These are phyloP conservation scores for Pachysolen tannophilus DNA, from an alignment of 805 yeast genomes.

Conservation along the genomic window DNA sequence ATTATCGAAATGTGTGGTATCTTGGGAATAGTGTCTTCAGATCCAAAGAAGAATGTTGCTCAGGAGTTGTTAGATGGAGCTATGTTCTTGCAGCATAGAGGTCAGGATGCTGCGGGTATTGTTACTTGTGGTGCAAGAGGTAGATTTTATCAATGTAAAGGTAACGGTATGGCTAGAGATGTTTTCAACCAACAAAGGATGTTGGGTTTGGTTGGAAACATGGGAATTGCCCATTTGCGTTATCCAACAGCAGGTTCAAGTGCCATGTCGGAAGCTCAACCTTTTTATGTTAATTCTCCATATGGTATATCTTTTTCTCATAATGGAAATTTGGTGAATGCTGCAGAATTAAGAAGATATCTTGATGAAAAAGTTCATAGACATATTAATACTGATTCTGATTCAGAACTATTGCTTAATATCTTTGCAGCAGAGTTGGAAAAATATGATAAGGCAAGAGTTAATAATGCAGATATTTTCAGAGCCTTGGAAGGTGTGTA, in stretches of 20 bases:
- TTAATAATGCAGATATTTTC: conserved; percentile 83
- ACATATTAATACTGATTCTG: conserved; percentile 95
- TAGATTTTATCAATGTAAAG: conserved; percentile 93
- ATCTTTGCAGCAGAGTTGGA: conserved; percentile 89
- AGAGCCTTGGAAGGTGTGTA: conserved; percentile 79
- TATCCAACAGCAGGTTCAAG: conserved; percentile 97
- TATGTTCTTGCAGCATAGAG: conserved; percentile 90
- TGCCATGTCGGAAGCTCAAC: conserved; percentile 96
- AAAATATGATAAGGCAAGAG: conserved; percentile 86
- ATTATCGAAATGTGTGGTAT: conserved; percentile 78
- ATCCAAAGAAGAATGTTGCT: conserved; percentile 66
- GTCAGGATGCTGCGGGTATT: conserved; percentile 99
- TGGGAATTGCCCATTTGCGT: conserved; percentile 93
- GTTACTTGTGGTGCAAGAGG: conserved; percentile 94
- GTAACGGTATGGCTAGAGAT: conserved; percentile 97
- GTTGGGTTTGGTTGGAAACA: conserved; percentile 75
- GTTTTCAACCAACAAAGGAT: conserved; percentile 85
- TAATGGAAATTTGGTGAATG: conserved; percentile 92
- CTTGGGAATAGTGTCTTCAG: conserved; percentile 77
- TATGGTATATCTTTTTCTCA: conserved; percentile 88
- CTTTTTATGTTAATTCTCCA: conserved; percentile 95
- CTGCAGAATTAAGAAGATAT: conserved; percentile 63
- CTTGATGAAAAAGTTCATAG: conserved; percentile 93
- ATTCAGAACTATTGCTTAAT: conserved; percentile 84
- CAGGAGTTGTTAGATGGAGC: conserved; percentile 90